Evolutionary conservation across 768 basidiomycete genomes (phyloP).

Genomic region (Boletellus ananiceps): DNA sequence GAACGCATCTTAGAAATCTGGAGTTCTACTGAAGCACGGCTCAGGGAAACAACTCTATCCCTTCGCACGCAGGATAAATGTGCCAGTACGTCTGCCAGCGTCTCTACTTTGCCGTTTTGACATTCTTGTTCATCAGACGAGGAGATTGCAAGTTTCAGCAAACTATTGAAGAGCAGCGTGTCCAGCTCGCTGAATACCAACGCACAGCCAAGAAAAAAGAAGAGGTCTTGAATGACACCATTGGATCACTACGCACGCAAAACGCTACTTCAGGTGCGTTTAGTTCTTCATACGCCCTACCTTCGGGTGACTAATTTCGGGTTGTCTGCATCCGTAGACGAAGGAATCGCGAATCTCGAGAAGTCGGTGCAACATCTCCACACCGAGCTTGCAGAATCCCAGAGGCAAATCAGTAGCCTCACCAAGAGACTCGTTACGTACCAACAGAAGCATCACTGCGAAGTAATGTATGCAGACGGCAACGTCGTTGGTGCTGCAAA

Average conservation of each 20-base stretch:
- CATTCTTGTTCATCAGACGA: not conserved
- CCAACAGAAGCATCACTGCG: not conserved
- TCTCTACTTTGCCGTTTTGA: not conserved
- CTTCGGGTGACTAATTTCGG: not conserved
- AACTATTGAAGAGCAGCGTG: not conserved
- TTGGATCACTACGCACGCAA: not conserved
- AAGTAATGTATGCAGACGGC: not conserved
- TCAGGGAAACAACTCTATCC: not conserved
- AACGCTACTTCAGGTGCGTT: not conserved
- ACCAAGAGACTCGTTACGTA: not conserved
- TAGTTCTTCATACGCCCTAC: not conserved
- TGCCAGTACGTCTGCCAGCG: not conserved
- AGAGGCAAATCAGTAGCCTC: not conserved
- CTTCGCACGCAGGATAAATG: not conserved
- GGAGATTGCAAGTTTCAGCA: not conserved
- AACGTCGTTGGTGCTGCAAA: not conserved
- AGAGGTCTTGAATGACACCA: not conserved
- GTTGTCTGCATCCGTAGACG: too few species aligned
- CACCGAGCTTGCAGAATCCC: not conserved
- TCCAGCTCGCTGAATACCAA: not conserved
- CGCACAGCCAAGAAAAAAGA: not conserved
- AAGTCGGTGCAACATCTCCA: not conserved
- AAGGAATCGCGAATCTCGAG: too few species aligned
- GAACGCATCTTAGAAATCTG: not conserved
- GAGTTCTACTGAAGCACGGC: not conserved